phyloP scores from a whole-genome alignment of 1,284 basidiomycete species.

The Inonotus hispidus region DNA sequence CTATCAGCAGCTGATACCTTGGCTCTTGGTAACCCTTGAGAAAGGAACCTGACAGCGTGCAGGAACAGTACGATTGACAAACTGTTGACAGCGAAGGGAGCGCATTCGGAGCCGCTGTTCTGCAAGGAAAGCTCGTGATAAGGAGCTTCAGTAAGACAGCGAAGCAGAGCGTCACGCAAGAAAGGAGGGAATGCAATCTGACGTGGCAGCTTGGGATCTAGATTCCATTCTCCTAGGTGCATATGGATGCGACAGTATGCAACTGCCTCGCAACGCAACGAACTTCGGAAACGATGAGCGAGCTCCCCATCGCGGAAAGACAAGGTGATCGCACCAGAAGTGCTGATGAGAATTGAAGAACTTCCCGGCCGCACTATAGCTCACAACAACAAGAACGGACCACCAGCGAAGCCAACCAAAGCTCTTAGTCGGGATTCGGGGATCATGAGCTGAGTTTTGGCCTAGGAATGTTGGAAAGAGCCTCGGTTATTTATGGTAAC shows the following conservation, averaged over 20 bases:
- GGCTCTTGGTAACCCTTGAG: background rate
- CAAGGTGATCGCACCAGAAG: background rate
- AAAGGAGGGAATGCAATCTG: background rate
- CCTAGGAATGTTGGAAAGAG: no score
- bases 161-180: background rate
- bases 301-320: background rate
- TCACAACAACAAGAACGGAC: no score
- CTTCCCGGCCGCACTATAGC: no score
- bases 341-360: background rate
- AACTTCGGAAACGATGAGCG: no score
- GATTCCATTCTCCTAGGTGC: background rate
- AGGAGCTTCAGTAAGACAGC: background rate
- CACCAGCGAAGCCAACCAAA: no score
- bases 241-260: no score
- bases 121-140: no score
- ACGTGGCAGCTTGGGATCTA: background rate
- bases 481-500: no score
- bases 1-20: background rate
- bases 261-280: no score
- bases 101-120: no score
- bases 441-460: no score
- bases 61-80: background rate
- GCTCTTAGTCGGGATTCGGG: no score
- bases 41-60: constrained; percentile 1
- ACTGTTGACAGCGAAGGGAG: background rate